Evolutionary conservation across 164 flowering plant species (phyloP).

Genomic region (Dillenia suffruticosa): DNA sequence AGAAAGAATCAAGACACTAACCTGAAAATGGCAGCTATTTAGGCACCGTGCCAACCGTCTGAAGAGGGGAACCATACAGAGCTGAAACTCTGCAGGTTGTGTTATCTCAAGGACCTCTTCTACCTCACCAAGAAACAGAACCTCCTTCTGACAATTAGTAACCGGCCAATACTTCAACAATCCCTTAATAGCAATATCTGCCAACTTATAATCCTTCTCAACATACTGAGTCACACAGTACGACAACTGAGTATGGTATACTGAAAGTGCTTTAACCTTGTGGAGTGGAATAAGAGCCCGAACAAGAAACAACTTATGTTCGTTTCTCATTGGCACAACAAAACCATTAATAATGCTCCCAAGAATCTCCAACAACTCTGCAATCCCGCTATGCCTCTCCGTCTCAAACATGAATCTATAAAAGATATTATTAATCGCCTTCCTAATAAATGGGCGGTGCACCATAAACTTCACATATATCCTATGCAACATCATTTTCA

Average conservation of each 20-base stretch:
- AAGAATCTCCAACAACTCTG: slow-evolving; percentile 39
- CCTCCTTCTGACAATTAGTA: slow-evolving; percentile 41
- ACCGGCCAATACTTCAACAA: slow-evolving; percentile 48
- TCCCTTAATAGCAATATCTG: slow-evolving; percentile 36
- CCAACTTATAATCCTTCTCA: slow-evolving; percentile 39
- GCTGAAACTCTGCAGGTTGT: slow-evolving; percentile 36
- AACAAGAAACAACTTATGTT: slow-evolving; percentile 40
- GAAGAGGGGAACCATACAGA: slow-evolving; percentile 41
- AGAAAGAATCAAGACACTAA: not conserved
- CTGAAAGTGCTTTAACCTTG: slow-evolving; percentile 29
- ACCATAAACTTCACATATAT: slow-evolving; percentile 46
- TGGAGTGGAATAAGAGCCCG: slow-evolving; percentile 44
- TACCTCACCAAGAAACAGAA: slow-evolving; percentile 41
- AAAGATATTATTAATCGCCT: slow-evolving; percentile 34
- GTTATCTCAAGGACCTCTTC: slow-evolving; percentile 42
- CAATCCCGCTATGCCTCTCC: slow-evolving; percentile 38
- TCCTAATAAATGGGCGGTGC: slow-evolving; percentile 41
- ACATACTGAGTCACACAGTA: slow-evolving; percentile 39
- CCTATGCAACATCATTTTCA: slow-evolving; percentile 37
- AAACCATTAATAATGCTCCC: slow-evolving; percentile 47
- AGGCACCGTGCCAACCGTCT: slow-evolving; percentile 40
- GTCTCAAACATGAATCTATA: slow-evolving; percentile 42
- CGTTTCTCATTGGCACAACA: slow-evolving; percentile 45
- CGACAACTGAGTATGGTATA: slow-evolving; percentile 39
- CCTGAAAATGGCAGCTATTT: slow-evolving; percentile 45